A percentile compares a stretch with the other conserved stretches of the same genome.
These are phyloP conservation scores for Discostella pseudostelligera DNA, from an alignment of 108 stramenopile genomes.

Conservation along the genomic window DNA sequence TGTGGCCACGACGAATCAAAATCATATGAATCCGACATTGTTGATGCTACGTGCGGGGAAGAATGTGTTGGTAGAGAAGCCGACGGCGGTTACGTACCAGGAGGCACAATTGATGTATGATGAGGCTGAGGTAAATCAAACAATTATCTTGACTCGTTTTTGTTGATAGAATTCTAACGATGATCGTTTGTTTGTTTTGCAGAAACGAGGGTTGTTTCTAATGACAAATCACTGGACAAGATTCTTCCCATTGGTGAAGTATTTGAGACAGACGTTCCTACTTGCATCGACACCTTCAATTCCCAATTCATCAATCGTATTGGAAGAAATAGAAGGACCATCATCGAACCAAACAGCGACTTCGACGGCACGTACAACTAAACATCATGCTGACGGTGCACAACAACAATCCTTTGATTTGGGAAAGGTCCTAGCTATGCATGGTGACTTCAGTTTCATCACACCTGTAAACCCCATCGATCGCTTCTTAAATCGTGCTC, in stretches of 20 bases:
- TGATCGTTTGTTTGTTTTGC: too few species aligned
- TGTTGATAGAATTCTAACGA: too few species aligned
- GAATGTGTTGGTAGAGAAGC: conserved; percentile 83
- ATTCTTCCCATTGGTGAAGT: conserved; percentile 36
- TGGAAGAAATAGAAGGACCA: not conserved
- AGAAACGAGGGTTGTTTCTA: conserved; percentile 60
- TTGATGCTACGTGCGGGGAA: conserved; percentile 60
- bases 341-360: not conserved
- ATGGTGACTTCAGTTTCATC: conserved; percentile 30
- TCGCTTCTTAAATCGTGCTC: conserved; percentile 32
- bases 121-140: conserved; percentile 46
- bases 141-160: too few species aligned
- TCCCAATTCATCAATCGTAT: not conserved
- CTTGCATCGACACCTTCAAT: not conserved
- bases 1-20: conserved; percentile 41
- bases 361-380: not conserved
- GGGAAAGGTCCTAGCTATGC: conserved; percentile 36
- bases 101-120: conserved; percentile 65
- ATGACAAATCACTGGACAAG: conserved; percentile 57
- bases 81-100: conserved; percentile 62
- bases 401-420: not conserved
- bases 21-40: conserved; percentile 59
- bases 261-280: conserved; percentile 27
- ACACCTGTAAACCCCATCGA: conserved; percentile 22
- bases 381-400: not conserved